These are phyloP conservation scores for Novakomyces olei DNA, from an alignment of 805 yeast species.

Conservation along the genomic window DNA sequence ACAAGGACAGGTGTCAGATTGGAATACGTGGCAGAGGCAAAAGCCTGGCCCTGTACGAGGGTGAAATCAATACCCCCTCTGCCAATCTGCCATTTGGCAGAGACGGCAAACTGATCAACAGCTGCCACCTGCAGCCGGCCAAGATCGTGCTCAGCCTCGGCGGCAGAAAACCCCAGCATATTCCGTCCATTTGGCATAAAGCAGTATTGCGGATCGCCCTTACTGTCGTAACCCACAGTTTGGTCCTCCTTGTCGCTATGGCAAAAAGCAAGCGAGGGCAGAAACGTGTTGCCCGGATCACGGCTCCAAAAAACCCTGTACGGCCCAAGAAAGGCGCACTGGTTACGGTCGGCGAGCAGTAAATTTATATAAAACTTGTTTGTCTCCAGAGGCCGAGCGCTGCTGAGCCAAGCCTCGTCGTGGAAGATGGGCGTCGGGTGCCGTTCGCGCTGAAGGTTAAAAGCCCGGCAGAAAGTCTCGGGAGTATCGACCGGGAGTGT, in stretches of 20 bases:
- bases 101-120: conserved; percentile 10
- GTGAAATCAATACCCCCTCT: conserved; percentile 14
- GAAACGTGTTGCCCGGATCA: conserved; percentile 22
- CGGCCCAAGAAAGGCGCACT: conserved; percentile 42
- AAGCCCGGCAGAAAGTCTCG: too few relatives aligned
- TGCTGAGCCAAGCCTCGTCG: not conserved
- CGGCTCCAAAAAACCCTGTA: conserved; percentile 42
- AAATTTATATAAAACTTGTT: conserved; percentile 58
- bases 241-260: conserved; percentile 26
- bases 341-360: conserved; percentile 31
- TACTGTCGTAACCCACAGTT: conserved; percentile 23
- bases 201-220: conserved; percentile 25
- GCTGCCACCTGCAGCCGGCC: conserved; percentile 8
- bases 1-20: conserved; percentile 12
- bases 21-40: conserved; percentile 26
- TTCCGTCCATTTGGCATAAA: conserved; percentile 34
- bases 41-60: conserved; percentile 40
- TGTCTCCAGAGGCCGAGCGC: conserved; percentile 29
- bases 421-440: too few relatives aligned
- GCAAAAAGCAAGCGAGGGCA: conserved; percentile 32
- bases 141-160: conserved; percentile 21
- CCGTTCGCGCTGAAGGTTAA: too few relatives aligned
- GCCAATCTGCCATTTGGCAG: conserved; percentile 5
- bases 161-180: conserved; percentile 34
- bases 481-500: too few relatives aligned